phyloP scores from a whole-genome alignment of 2,329 filamentous ascomycete genomes.

The Ascochyta clinopodiicola region DNA sequence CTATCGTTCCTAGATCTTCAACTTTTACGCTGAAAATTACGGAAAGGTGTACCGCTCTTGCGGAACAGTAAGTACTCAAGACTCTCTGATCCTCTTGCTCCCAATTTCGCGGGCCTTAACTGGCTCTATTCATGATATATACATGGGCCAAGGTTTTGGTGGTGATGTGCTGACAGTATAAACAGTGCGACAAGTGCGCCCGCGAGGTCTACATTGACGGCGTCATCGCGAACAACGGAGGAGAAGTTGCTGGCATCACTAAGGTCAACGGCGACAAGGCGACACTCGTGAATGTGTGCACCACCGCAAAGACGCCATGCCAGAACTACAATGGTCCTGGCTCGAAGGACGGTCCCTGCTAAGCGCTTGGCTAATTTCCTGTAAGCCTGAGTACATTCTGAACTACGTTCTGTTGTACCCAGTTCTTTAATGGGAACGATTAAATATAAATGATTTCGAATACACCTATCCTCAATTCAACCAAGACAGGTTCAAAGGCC shows the following conservation, averaged over 20 bases:
- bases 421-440: too few relatives aligned
- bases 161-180: too few relatives aligned
- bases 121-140: too few relatives aligned
- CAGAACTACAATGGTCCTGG: conserved; percentile 8
- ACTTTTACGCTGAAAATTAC: conserved; percentile 6
- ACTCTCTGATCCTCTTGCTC: not conserved
- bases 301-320: conserved; percentile 1
- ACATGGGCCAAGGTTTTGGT: too few relatives aligned
- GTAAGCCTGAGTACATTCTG: too few relatives aligned
- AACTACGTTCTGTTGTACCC: too few relatives aligned
- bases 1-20: not conserved
- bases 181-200: conserved; percentile 1
- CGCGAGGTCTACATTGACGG: conserved; percentile 4
- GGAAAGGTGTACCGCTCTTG: conserved; percentile 7
- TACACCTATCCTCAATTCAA: too few relatives aligned
- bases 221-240: conserved; percentile 1
- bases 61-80: not conserved
- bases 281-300: not conserved
- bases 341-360: not conserved
- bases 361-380: too few relatives aligned
- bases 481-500: too few relatives aligned
- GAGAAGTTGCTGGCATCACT: conserved; percentile 4
- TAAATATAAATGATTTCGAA: too few relatives aligned
- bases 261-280: conserved; percentile 8
- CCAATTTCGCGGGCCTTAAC: too few relatives aligned